phyloP scores from a whole-genome alignment of 2,329 filamentous ascomycete genomes.

The Sarocladium oryzae region DNA sequence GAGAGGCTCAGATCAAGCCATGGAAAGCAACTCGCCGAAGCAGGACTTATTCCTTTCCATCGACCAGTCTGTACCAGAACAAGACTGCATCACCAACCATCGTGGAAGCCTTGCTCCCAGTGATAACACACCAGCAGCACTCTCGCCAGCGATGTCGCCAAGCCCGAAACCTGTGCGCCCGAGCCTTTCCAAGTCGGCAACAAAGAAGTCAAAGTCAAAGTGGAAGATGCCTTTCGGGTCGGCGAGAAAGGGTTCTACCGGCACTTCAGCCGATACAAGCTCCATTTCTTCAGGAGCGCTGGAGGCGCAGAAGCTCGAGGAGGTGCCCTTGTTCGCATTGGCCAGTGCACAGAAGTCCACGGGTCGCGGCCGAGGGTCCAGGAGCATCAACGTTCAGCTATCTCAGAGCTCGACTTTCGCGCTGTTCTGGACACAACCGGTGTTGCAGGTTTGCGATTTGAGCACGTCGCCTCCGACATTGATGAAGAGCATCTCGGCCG shows the following conservation, averaged over 20 bases:
- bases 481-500: constrained; percentile 25
- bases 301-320: constrained; percentile 29
- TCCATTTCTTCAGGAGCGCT: constrained; percentile 28
- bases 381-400: constrained; percentile 27
- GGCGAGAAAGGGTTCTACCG: constrained; percentile 20
- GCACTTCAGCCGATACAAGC: constrained; percentile 26
- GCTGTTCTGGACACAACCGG: constrained; percentile 31
- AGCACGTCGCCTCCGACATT: constrained; percentile 28
- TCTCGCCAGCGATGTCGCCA: background rate
- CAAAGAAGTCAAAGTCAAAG: constrained; percentile 22
- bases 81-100: background rate
- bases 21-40: background rate
- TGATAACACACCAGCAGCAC: background rate
- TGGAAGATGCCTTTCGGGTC: constrained; percentile 22
- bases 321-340: constrained; percentile 28
- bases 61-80: background rate
- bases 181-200: background rate
- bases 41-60: background rate
- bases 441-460: constrained; percentile 33
- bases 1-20: background rate
- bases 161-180: background rate
- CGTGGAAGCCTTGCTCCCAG: background rate
- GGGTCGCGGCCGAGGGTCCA: constrained; percentile 23
- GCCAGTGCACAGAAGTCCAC: constrained; percentile 19
- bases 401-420: constrained; percentile 32